Conservation (phyloP, 306 rosid genomes). For the Inga leiocalycina region DNA sequence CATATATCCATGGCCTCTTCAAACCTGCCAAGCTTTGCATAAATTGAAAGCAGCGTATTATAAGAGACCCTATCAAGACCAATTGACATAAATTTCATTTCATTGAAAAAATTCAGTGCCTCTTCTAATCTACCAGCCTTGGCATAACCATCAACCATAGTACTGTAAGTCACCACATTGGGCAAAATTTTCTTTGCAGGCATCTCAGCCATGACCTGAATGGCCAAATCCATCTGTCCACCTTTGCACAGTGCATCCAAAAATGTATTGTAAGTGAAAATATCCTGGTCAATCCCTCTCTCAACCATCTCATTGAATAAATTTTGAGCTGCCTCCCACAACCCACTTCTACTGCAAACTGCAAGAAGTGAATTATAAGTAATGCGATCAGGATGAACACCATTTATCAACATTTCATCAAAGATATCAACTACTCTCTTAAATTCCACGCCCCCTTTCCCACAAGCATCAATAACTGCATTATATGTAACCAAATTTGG, state of each 20-base stretch:
- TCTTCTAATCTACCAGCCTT: constrained; percentile 80
- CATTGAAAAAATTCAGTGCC: constrained; percentile 63
- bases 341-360: constrained; percentile 73
- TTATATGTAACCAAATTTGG: constrained; percentile 91
- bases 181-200: constrained; percentile 62
- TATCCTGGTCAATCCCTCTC: constrained; percentile 69
- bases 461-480: constrained; percentile 85
- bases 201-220: constrained; percentile 69
- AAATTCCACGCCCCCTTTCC: constrained; percentile 73
- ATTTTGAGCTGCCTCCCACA: constrained; percentile 76
- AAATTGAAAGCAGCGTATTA: constrained; percentile 77
- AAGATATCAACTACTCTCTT: constrained; percentile 64
- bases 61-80: constrained; percentile 79
- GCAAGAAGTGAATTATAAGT: constrained; percentile 86
- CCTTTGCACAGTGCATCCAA: constrained; percentile 88
- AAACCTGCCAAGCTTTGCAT: constrained; percentile 80
- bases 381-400: constrained; percentile 72
- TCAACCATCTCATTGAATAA: constrained; percentile 72
- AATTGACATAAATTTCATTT: constrained; percentile 67
- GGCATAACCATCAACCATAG: constrained; percentile 90
- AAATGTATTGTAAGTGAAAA: constrained; percentile 80
- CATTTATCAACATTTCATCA: constrained; percentile 66
- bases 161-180: constrained; percentile 86
- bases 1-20: constrained; percentile 65
- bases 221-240: constrained; percentile 82